Conservation (phyloP, 148 eudicot species). For the Bassia scoparia region DNA sequence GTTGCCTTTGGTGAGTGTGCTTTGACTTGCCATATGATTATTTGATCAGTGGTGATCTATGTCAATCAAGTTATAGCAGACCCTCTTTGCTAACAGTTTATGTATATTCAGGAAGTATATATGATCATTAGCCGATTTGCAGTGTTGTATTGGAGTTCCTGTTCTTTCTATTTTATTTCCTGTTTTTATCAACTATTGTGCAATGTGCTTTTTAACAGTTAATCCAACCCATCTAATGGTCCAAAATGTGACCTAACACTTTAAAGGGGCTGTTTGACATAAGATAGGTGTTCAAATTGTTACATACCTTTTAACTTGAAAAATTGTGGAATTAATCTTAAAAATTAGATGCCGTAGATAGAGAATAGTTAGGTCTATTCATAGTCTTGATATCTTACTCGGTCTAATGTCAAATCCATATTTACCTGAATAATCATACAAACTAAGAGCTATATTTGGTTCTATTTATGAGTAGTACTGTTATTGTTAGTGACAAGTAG, state of each 20-base stretch:
- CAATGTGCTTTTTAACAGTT: not conserved
- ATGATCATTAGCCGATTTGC: not conserved
- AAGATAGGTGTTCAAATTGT: not conserved
- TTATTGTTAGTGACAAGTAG: too few species aligned
- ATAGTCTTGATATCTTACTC: too few species aligned
- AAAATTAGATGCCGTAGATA: not conserved
- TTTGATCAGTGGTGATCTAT: not conserved
- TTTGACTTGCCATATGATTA: too few species aligned
- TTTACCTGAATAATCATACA: too few species aligned
- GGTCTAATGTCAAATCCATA: too few species aligned
- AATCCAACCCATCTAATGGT: not conserved
- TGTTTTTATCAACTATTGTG: too few species aligned
- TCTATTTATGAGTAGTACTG: too few species aligned
- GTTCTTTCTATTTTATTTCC: not conserved
- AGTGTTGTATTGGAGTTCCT: not conserved
- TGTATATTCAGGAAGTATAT: not conserved
- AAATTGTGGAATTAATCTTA: not conserved
- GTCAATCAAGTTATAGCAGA: not conserved
- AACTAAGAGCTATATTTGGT: too few species aligned
- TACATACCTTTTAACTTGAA: not conserved
- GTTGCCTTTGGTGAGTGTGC: too few species aligned
- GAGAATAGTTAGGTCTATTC: not conserved
- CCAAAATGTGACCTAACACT: too few species aligned
- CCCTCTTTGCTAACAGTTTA: not conserved
- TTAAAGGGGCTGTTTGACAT: too few species aligned